Evolutionary conservation across 768 basidiomycete genomes (phyloP).

Genomic region (Boletus tomentosulus): DNA sequence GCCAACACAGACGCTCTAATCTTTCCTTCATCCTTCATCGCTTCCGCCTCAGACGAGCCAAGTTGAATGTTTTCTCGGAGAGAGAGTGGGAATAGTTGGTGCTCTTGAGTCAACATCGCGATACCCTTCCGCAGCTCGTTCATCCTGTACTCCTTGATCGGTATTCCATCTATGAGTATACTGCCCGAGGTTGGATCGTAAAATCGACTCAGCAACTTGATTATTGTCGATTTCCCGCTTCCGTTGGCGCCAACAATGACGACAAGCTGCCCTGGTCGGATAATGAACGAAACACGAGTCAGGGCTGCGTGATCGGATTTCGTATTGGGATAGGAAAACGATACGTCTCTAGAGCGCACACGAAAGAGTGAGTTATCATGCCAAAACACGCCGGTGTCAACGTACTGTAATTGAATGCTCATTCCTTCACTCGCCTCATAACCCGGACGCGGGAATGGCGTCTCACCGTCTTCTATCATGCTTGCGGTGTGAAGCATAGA

Average conservation of each 20-base stretch:
- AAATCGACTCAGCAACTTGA: constrained; percentile 39
- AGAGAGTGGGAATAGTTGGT: constrained; percentile 35
- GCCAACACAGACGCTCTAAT: constrained; percentile 23
- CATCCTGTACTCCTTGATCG: constrained; percentile 31
- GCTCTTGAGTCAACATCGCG: constrained; percentile 42
- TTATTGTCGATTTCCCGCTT: constrained; percentile 34
- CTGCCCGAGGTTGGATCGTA: constrained; percentile 33
- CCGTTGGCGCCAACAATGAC: constrained; percentile 35
- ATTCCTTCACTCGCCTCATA: constrained; percentile 11
- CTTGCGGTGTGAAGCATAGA: constrained; percentile 16
- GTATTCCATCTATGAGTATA: constrained; percentile 37
- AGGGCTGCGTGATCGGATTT: constrained; percentile 21
- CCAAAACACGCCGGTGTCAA: neutral
- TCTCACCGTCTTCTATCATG: constrained; percentile 25
- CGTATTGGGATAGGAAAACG: constrained; percentile 49
- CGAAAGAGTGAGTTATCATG: neutral
- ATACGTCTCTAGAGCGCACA: constrained; percentile 41
- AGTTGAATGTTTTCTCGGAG: constrained; percentile 40
- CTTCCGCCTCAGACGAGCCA: constrained; percentile 20
- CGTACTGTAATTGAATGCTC: constrained; percentile 19
- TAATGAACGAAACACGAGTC: constrained; percentile 26
- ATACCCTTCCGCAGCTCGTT: constrained; percentile 35
- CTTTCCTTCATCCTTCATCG: constrained; percentile 11
- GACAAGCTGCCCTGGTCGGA: constrained; percentile 31
- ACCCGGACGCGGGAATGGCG: constrained; percentile 20